Base-by-base conservation (phyloP, 2,329 filamentous ascomycete species). In the Mycocentrospora acerina region DNA sequence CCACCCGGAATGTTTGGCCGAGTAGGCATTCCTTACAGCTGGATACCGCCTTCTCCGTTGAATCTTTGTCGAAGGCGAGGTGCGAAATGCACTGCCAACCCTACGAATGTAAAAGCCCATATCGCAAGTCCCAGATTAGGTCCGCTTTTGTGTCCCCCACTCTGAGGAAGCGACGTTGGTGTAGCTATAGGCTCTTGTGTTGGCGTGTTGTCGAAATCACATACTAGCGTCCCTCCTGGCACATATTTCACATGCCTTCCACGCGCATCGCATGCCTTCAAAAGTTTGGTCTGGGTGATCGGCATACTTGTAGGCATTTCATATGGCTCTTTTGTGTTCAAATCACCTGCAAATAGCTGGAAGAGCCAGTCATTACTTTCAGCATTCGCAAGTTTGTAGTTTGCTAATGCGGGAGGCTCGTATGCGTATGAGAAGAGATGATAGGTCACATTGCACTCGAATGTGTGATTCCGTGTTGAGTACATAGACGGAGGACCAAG, bases 291-390 rank as follows among this genome's bases (percentile, higher is more conserved):
- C 13, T 29, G 14, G 8, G 29, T 14, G 15, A 39, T 24, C 24
- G 30, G 24, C 11, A 29, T 16, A 3, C 24, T 14, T 8, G 29
- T 24, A 7, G 16, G 12, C 29, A 33, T 39, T 24, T 27, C 9
- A 16, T 29, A 39, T 14, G 14, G 24, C 16, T 29, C 13, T 10
- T 39, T 29, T 7, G 24, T 33, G n/a, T 22, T 22, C 19, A 22
- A 9, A 22, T 34, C 24, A 16, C 29, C 36, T 2, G 16, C 17
- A 24, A 33, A 39, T 7, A 39, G 17, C 7, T 39, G 36, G 24
- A 39, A 39, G 24, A 39, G 30, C 36, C 36, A 39, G 16, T 39
- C 36, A 16, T 33, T 29, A 24, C 36, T 29, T 16, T 39, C 36
- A 14, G 30, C 32, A 7, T 13, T 22, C 7, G 36, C 36, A 6